Evolutionary conservation across 495 filamentous ascomycete genomes (phyloP).

Genomic region (Cercophora samala): DNA sequence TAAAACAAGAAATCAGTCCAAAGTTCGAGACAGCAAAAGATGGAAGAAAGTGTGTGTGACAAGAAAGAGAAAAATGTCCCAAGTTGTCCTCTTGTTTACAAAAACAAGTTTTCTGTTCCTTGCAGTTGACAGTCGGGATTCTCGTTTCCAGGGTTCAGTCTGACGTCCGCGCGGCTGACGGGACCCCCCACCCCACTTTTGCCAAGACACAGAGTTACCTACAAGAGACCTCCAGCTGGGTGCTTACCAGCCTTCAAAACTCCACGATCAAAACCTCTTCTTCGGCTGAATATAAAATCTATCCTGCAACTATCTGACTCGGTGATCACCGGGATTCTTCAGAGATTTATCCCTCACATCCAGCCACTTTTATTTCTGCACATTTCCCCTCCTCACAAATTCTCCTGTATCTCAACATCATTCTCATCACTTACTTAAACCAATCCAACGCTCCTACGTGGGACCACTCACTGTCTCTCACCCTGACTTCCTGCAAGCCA

Average conservation of each 20-base stretch:
- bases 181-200: background rate
- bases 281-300: background rate
- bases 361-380: background rate
- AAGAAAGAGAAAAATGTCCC: background rate
- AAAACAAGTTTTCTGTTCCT: conserved; percentile 4
- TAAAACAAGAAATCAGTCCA: background rate
- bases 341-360: background rate
- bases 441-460: conserved; percentile 13
- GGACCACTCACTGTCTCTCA: background rate
- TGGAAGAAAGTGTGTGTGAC: background rate
- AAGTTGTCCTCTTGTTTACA: conserved; percentile 6
- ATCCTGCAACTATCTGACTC: background rate
- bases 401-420: background rate
- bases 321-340: background rate
- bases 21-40: no score
- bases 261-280: background rate
- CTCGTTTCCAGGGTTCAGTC: conserved; percentile 6
- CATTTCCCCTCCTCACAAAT: background rate
- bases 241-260: background rate
- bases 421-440: background rate
- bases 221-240: background rate
- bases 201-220: no score
- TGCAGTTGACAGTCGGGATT: background rate
- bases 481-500: no score
- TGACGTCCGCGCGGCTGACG: conserved; percentile 4